Evolutionary conservation across 768 basidiomycete genomes (phyloP).

Genomic region (Kwoniella shandongensis): DNA sequence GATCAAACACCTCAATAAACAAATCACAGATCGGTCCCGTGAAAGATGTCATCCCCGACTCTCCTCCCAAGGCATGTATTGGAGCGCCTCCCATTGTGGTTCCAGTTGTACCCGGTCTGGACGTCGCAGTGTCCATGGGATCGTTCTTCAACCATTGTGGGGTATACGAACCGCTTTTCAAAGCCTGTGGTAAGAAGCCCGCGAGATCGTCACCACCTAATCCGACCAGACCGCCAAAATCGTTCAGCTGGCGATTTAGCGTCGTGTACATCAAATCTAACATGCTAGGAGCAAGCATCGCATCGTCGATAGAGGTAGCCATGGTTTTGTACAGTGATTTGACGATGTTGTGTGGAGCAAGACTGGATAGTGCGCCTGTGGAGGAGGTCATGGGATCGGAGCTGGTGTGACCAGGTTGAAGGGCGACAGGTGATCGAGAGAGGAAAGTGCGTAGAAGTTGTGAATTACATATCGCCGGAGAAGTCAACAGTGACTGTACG

Average conservation of each 20-base stretch:
- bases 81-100: background rate
- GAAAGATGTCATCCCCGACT: constrained; percentile 83
- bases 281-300: constrained; percentile 74
- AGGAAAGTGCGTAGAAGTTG: constrained; percentile 66
- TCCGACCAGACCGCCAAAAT: constrained; percentile 39
- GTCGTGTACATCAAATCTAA: constrained; percentile 41
- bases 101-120: background rate
- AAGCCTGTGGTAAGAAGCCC: constrained; percentile 23
- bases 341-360: constrained; percentile 62
- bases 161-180: constrained; percentile 19
- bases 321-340: constrained; percentile 87
- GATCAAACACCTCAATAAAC: constrained; percentile 86
- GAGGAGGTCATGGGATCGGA: constrained; percentile 42
- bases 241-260: constrained; percentile 34
- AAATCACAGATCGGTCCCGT: constrained; percentile 93
- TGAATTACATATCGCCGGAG: constrained; percentile 61
- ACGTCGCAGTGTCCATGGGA: background rate
- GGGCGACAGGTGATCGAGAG: constrained; percentile 24
- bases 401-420: constrained; percentile 11
- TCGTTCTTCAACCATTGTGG: constrained; percentile 18
- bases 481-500: constrained; percentile 24
- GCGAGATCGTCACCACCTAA: constrained; percentile 29
- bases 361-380: constrained; percentile 30
- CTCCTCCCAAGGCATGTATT: constrained; percentile 70
- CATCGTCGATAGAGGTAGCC: constrained; percentile 92